Base-by-base conservation (phyloP, 768 basidiomycete genomes). In the Phallus indusiatus region DNA sequence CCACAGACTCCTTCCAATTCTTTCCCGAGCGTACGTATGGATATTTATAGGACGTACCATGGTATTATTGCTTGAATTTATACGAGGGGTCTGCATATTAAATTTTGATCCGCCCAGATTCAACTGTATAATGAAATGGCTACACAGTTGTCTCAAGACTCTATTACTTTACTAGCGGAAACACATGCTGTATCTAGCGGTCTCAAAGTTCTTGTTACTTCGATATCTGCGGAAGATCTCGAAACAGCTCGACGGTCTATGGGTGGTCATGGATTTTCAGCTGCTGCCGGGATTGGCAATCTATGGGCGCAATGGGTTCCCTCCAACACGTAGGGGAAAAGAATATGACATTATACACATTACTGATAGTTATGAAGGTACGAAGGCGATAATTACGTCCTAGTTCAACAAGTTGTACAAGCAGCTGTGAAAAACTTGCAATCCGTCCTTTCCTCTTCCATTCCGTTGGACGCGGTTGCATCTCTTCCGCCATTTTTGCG, bases 361-460 rank as follows among this genome's bases (percentile, higher is more conserved):
- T 22, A 58, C 33, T 5, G 36, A 66, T 34, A 34, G 42, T 17
- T 34, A 47, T 0, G 6, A 61, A 86, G 85, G 1, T 88, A 80
- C 62, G 88, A 90, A 71, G 87, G 88, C 14, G 88, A 90, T 65
- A 90, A 90, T 66, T 89, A 79, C 61, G 84, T 89, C 5, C 76
- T 90, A 11, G 84, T 87, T 63, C 76, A 81, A 52, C 88, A 90
- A 69, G 86, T 88, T 35, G 81, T 86, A 35, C 80, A 86, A 21
- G 81, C 85, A 0, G 85, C 85, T 2, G 70, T 87, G 28, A 90
- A 68, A 17, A 64, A 61, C 16, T 66, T 80, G 7, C 68, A 71
- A 34, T 63, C 72, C 3, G 62, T 70, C 0, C 62, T 64, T 6
- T 62, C 67, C 17, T 64, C 71, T 20, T 33, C 57, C 33, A 51